phyloP scores from a whole-genome alignment of 441 rosid genomes.

The Adansonia madagascariensis region DNA sequence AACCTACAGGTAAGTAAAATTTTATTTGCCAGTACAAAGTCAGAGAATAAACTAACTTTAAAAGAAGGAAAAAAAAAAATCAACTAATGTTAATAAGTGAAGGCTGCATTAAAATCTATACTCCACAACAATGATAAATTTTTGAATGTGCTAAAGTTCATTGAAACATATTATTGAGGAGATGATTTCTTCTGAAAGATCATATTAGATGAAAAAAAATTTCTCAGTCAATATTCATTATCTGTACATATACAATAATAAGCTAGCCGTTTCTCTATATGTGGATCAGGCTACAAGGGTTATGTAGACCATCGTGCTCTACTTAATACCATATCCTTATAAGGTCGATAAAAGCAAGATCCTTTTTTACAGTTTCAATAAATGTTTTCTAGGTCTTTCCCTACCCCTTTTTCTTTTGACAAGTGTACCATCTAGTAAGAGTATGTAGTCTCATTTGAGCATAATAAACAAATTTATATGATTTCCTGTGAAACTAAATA shows the following conservation, averaged over 20 bases:
- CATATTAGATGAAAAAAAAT: neutral
- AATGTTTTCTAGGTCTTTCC: neutral
- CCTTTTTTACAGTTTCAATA: neutral
- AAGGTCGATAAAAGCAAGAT: neutral
- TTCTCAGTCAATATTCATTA: neutral
- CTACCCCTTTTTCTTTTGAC: neutral
- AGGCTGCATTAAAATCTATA: conserved; percentile 6
- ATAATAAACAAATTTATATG: neutral
- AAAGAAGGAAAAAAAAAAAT: neutral
- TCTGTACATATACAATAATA: neutral
- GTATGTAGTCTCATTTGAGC: neutral
- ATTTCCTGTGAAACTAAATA: conserved; percentile 1
- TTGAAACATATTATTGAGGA: neutral
- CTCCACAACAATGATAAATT: neutral
- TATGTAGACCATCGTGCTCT: neutral
- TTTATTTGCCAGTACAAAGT: conserved; percentile 16
- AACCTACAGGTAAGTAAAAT: conserved; percentile 53
- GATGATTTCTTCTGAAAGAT: neutral
- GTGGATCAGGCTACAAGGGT: neutral
- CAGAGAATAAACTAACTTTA: neutral
- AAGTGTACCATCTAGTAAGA: neutral
- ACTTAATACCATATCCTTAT: neutral
- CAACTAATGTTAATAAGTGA: neutral
- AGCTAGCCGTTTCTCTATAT: neutral
- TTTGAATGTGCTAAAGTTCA: neutral